These are phyloP conservation scores for Xylariaceae sp. DNA, from an alignment of 2,329 filamentous ascomycete genomes.

Conservation along the genomic window DNA sequence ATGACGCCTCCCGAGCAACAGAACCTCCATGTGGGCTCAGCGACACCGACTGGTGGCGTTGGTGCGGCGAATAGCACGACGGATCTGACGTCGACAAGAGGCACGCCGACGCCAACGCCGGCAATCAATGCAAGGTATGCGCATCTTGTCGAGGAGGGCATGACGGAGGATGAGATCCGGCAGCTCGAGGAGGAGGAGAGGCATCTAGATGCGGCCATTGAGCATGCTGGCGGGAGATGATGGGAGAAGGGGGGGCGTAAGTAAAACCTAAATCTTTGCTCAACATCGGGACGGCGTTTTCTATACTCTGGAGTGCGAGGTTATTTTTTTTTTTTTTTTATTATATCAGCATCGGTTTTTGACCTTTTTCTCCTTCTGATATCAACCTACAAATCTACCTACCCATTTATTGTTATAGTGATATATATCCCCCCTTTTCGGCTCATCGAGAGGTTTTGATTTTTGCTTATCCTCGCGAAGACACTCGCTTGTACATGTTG, in stretches of 20 bases:
- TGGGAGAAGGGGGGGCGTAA: not conserved
- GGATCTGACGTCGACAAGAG: constrained; percentile 8
- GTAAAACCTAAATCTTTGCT: constrained; percentile 2
- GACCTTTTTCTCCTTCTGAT: no score
- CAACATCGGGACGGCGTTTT: not conserved
- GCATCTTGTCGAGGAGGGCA: constrained; percentile 57
- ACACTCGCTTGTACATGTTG: no score
- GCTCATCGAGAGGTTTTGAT: no score
- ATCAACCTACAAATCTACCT: no score
- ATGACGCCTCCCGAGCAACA: constrained; percentile 11
- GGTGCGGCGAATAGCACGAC: constrained; percentile 11
- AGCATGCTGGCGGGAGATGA: constrained; percentile 35
- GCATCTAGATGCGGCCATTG: constrained; percentile 54
- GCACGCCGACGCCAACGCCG: constrained; percentile 10
- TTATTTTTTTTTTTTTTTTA: constrained; percentile 5
- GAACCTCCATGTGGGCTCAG: no score
- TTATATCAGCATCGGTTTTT: no score
- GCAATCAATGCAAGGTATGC: constrained; percentile 35
- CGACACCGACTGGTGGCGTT: not conserved
- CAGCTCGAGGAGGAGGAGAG: constrained; percentile 55
- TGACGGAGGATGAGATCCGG: constrained; percentile 54
- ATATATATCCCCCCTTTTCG: no score
- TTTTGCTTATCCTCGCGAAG: no score
- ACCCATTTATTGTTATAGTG: no score
- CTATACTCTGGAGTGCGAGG: no score